phyloP scores from a whole-genome alignment of 2,329 filamentous ascomycete species.

The Monosporascus cannonballus region DNA sequence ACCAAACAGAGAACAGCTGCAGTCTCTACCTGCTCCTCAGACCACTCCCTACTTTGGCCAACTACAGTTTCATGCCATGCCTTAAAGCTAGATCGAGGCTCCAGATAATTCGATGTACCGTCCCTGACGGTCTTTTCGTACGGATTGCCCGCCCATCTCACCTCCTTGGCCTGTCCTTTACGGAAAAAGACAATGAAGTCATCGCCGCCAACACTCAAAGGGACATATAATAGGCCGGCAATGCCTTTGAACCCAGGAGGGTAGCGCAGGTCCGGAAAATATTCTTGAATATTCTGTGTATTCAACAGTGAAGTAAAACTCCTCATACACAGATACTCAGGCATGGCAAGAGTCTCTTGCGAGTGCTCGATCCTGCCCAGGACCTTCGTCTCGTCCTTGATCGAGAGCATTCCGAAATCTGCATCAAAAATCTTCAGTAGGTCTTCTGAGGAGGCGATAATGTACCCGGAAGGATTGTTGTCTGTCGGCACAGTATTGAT shows the following conservation, averaged over 20 bases:
- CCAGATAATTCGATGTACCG: constrained; percentile 67
- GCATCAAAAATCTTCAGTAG: constrained; percentile 78
- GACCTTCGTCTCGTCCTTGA: constrained; percentile 83
- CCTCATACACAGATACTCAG: constrained; percentile 78
- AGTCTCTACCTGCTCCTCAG: constrained; percentile 82
- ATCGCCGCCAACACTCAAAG: constrained; percentile 64
- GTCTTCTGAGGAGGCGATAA: constrained; percentile 83
- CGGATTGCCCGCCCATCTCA: constrained; percentile 82
- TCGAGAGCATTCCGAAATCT: constrained; percentile 79
- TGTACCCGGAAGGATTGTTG: constrained; percentile 80
- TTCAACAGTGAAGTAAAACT: constrained; percentile 68
- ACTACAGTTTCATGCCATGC: constrained; percentile 76
- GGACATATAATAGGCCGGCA: constrained; percentile 75
- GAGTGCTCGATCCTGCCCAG: constrained; percentile 68
- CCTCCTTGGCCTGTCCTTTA: constrained; percentile 67
- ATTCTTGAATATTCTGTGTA: constrained; percentile 66
- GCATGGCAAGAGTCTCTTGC: constrained; percentile 75
- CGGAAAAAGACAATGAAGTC: constrained; percentile 93
- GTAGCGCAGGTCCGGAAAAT: constrained; percentile 79
- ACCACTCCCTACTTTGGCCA: constrained; percentile 82
- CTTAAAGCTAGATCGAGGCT: constrained; percentile 74
- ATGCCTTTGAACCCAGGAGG: constrained; percentile 72
- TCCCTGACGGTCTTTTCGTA: constrained; percentile 72
- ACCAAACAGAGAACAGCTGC: constrained; percentile 82
- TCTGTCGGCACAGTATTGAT: constrained; percentile 81